Evolutionary conservation across 805 yeast species (phyloP), one percentile per base, ranked within the genome.

Genomic region (Yamadazyma scolyti): DNA sequence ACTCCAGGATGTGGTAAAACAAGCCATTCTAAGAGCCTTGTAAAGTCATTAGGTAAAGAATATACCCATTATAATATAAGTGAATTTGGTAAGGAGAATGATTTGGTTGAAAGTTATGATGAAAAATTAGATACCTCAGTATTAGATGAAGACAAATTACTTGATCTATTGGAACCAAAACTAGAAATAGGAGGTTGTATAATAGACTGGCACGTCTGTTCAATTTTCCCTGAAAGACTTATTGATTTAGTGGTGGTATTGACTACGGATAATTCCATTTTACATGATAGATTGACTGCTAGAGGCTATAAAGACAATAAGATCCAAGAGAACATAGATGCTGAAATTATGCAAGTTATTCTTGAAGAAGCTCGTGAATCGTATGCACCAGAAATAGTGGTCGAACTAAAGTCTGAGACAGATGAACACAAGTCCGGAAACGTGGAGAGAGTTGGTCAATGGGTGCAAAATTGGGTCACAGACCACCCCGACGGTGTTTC

Each of bases 131-230:
- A 90, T 47, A 77, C 94, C 2, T 75, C 81, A 29, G 85, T 90
- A 23, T 96, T 90, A 4, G 96, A 93, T 58, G 98, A 90, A 48
- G 97, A 93, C 50, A 80, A 77, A 52, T 65, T 90, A 9, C 58
- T 88, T 36, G 97, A 93, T 54, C 75, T 75, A 15, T 58, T 93
- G 29, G 96, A 89, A 54, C 79, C 81, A 5, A 73, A 81, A 23
- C 65, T 89, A 28, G 82, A 81, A 31, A 65, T 76, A 41, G 99
- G 99, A n/a, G 95, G 94, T 1, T 68, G 72, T n/a, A 65, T 93
- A 6, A 70, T 93, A 9, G 99, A 93, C 57, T 93, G 98, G 98
- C 99, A 93, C 54, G 93, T 90, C 26, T 87, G 95, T 59, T 98
- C 93, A 50, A 75, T 86, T 13, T 90, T 93, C 52, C 97, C 97